Conservation (phyloP, 495 filamentous ascomycete genomes). For the Rusavskia elegans region DNA sequence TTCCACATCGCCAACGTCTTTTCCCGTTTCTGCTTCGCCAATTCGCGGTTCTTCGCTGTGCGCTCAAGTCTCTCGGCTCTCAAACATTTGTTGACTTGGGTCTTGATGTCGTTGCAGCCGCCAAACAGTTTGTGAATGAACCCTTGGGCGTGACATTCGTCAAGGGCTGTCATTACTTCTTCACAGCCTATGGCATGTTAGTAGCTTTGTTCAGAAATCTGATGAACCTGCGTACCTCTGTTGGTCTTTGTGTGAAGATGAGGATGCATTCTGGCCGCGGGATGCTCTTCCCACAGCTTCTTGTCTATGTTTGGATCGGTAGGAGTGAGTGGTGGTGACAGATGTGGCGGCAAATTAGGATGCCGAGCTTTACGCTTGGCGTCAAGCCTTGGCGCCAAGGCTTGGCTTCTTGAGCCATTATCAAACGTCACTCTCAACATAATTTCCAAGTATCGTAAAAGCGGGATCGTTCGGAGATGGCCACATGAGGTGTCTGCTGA, state of each 20-base stretch:
- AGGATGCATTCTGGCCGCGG: conserved; percentile 59
- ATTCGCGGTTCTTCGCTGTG: conserved; percentile 59
- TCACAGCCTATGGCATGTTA: conserved; percentile 54
- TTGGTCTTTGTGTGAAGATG: conserved; percentile 88
- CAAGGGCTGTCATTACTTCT: conserved; percentile 79
- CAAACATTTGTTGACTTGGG: conserved; percentile 66
- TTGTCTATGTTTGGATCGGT: no score
- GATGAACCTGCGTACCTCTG: conserved; percentile 37
- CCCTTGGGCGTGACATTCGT: conserved; percentile 86
- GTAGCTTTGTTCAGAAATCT: conserved; percentile 1
- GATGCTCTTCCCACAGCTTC: no score
- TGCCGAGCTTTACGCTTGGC: no score
- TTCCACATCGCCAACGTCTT: conserved; percentile 61
- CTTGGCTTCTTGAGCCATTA: no score
- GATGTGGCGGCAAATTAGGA: no score
- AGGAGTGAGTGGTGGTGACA: no score
- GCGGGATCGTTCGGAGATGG: no score
- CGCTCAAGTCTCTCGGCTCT: conserved; percentile 60
- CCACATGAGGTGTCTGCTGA: no score
- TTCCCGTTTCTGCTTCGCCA: conserved; percentile 49
- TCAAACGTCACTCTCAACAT: no score
- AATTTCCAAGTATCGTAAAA: no score
- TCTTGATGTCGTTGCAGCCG: conserved; percentile 78
- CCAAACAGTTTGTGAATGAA: conserved; percentile 80
- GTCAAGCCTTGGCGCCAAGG: no score